Evolutionary conservation across 805 yeast genomes (phyloP), one percentile per base, ranked within the genome.

Genomic region (Wickerhamomyces subpelliculosus): DNA sequence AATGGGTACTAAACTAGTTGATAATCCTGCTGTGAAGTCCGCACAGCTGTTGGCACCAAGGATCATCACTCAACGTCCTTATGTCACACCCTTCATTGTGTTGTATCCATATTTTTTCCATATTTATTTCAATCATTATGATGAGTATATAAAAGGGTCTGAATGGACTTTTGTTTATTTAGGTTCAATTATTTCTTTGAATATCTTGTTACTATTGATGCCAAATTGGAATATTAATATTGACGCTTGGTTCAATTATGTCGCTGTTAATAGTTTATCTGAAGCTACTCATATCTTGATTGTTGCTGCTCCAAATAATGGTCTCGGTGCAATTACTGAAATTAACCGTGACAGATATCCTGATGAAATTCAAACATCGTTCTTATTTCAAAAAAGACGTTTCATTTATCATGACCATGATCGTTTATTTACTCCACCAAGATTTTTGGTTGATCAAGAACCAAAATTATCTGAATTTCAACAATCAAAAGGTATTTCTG

Each of bases 91-190:
- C 9, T 89, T 88, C 59, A 60, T 82, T 41, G 70, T 82, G 33
- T 61, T 86, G 32, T 90, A 90, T 57, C 95, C 96, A 6, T 54
- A 72, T 16, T 85, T 84, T 58, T 64, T 66, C 37, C 77, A 83
- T 51, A 58, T 85, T 28, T 90, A 84, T 58, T 52, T 60, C 42
- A 63, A 65, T 43, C 75, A 80, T 40, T 90, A 90, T 60, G 97
- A 90, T 41, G 67, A 63, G 41, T 85, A 85, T 57, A 83, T 90
- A 53, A 83, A 73, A 32, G 96, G 96, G 20, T 73, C 82, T 33
- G 98, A 90, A 64, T 93, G 98, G 97, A 93, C 97, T 0, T 86
- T 85, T 59, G 93, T 90, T 27, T 89, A 77, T 54, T 66, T 87
- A 19, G 82, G 94, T 43, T 60, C 88, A 6, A 68, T 89, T 36